A percentile compares a stretch with the other conserved stretches of the same genome.
Evolutionary conservation across 768 basidiomycete species (phyloP).

Genomic region (Pisolithus microcarpus): DNA sequence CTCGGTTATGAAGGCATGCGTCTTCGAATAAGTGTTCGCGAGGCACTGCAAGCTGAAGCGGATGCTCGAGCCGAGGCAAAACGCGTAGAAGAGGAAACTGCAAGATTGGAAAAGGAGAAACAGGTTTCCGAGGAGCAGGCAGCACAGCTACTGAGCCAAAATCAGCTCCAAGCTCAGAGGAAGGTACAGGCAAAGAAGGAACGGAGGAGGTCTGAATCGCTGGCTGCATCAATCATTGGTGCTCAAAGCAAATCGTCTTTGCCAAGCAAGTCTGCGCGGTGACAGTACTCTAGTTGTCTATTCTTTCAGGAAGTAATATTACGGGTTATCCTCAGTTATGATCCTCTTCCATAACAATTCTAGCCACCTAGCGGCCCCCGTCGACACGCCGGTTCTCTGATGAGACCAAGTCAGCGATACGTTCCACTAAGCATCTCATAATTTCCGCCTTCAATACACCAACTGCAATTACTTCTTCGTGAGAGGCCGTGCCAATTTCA

Average conservation of each 20-base stretch:
- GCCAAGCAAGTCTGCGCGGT: background rate
- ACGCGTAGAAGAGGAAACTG: constrained; percentile 5
- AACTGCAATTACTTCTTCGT: constrained; percentile 68
- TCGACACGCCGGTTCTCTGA: background rate
- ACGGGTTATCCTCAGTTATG: background rate
- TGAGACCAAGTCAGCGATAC: constrained; percentile 43
- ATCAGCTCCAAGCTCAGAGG: background rate
- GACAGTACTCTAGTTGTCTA: background rate
- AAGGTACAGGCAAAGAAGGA: background rate
- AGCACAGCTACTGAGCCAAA: background rate
- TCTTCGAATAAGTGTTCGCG: constrained; percentile 37
- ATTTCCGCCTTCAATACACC: constrained; percentile 64
- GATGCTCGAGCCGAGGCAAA: constrained; percentile 8
- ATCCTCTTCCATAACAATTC: background rate
- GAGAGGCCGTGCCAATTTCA: constrained; percentile 49
- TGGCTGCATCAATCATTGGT: constrained; percentile 3
- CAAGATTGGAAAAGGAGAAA: background rate
- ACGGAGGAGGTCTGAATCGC: background rate
- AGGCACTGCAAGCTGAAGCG: constrained; percentile 11
- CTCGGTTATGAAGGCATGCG: constrained; percentile 38
- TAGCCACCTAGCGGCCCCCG: too few species aligned
- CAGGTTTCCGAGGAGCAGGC: constrained; percentile 2
- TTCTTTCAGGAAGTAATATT: too few species aligned
- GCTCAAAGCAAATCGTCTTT: background rate
- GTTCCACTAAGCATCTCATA: constrained; percentile 64